These are phyloP conservation scores for Arabis hirsuta DNA, from an alignment of 345 rosid genomes.

Conservation along the genomic window DNA sequence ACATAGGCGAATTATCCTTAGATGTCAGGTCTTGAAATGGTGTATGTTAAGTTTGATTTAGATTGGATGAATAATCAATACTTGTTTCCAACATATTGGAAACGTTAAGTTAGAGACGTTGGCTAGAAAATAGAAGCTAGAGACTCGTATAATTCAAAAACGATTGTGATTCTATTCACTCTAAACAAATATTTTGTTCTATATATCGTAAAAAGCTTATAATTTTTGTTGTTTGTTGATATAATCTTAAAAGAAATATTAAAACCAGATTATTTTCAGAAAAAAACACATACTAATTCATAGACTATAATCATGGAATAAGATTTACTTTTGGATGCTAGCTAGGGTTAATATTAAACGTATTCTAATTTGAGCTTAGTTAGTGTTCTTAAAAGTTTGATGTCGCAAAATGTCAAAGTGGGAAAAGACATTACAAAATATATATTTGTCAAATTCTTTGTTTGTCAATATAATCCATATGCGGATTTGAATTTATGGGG, in stretches of 20 bases:
- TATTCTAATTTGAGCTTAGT: conserved; percentile 22
- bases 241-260: neutral
- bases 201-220: neutral
- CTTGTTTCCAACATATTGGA: neutral
- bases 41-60: neutral
- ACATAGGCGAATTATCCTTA: conserved; percentile 5
- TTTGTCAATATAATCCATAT: too few relatives aligned
- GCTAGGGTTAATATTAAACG: conserved; percentile 24
- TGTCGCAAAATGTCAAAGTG: conserved; percentile 33
- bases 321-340: neutral
- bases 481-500: too few relatives aligned
- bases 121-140: neutral
- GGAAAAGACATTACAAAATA: conserved; percentile 34
- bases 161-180: neutral
- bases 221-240: neutral
- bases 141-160: neutral
- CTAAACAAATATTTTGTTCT: neutral
- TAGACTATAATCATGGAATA: too few relatives aligned
- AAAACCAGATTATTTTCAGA: too few relatives aligned
- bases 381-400: conserved; percentile 34
- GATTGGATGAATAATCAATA: too few relatives aligned
- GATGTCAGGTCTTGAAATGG: conserved; percentile 22
- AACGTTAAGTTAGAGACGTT: neutral
- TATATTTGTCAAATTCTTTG: neutral
- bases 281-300: too few relatives aligned